phyloP scores from a whole-genome alignment of 192 early-diverging fungal species.

The Mortierella hygrophila region DNA sequence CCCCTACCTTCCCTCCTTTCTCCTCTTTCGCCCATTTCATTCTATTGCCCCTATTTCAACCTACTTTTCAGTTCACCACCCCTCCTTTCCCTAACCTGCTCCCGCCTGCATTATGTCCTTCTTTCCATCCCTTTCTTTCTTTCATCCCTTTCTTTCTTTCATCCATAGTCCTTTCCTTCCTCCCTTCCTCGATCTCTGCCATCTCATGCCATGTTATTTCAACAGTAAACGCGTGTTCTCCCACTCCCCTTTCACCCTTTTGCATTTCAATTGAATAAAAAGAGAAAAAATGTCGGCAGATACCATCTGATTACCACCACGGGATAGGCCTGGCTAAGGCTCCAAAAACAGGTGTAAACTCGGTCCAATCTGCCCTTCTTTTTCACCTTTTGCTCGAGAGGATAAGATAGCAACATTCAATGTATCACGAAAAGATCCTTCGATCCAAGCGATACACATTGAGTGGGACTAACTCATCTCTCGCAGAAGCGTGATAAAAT shows the following conservation, averaged over 20 bases:
- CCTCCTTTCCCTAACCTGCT: background rate
- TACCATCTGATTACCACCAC: constrained; percentile 4
- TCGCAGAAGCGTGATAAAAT: background rate
- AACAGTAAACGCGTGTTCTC: background rate
- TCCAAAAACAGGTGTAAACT: constrained; percentile 3
- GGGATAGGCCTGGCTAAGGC: background rate
- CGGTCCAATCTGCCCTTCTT: background rate
- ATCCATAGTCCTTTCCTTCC: background rate
- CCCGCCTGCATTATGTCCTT: too few species aligned
- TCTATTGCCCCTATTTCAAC: too few species aligned
- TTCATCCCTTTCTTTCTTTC: background rate
- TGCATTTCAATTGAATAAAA: background rate
- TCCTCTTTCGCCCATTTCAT: background rate
- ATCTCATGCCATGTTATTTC: background rate
- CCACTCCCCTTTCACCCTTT: too few species aligned
- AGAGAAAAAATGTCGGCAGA: background rate
- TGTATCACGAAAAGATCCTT: background rate
- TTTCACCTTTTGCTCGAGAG: background rate
- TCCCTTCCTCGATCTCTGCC: background rate
- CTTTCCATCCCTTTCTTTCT: background rate
- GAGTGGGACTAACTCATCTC: background rate
- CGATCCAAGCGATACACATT: background rate
- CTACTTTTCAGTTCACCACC: background rate
- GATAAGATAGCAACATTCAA: background rate
- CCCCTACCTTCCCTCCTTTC: too few species aligned